Evolutionary conservation across 1,139 yeast genomes (phyloP).

Genomic region (Hyphopichia fennica): DNA sequence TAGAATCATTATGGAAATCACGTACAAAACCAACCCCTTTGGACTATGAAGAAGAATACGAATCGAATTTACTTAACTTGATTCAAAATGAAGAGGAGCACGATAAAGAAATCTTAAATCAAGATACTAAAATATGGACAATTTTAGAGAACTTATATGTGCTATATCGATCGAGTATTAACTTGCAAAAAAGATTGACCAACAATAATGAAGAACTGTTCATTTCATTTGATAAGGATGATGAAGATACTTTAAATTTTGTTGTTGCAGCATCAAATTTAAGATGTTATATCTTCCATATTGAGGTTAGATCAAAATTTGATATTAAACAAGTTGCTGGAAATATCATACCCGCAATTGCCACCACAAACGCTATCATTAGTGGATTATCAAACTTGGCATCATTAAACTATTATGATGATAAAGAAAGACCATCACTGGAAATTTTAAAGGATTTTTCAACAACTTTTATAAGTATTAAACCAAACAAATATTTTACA

Average conservation of each 20-base stretch:
- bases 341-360: conserved; percentile 96
- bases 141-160: conserved; percentile 63
- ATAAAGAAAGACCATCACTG: conserved; percentile 16
- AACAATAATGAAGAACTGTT: conserved; percentile 37
- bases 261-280: conserved; percentile 88
- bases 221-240: conserved; percentile 90
- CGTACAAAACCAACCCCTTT: conserved; percentile 70
- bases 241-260: conserved; percentile 83
- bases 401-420: conserved; percentile 56
- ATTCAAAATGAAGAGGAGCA: conserved; percentile 10
- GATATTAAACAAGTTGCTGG: conserved; percentile 95
- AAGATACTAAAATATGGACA: conserved; percentile 68
- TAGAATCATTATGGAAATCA: conserved; percentile 79
- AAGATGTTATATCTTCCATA: conserved; percentile 70
- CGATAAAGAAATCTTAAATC: conserved; percentile 23
- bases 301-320: conserved; percentile 74
- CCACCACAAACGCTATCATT: conserved; percentile 94
- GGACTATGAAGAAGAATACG: conserved; percentile 18
- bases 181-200: conserved; percentile 45
- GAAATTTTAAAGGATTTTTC: conserved; percentile 29
- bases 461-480: conserved; percentile 66
- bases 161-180: conserved; percentile 49
- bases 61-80: conserved; percentile 13
- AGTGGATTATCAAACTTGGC: conserved; percentile 85
- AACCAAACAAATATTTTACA: conserved; percentile 67